Evolutionary conservation across 164 flowering plant species (phyloP), one percentile per base, ranked within the genome.

Genomic region (Vitis riparia): DNA sequence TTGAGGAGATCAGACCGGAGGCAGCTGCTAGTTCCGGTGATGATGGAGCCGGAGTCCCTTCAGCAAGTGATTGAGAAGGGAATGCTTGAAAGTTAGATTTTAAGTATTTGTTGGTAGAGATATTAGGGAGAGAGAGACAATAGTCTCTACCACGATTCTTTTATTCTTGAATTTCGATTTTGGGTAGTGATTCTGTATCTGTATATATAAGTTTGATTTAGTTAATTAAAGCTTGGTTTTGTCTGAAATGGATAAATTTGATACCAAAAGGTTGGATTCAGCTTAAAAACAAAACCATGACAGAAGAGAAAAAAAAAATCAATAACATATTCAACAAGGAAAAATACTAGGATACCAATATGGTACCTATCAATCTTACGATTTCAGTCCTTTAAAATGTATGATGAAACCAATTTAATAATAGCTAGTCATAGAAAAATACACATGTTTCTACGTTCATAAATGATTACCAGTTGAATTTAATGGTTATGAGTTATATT

Each of bases 151-250:
- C 4, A 29, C 6, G 13, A 78, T 78, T 78, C 75, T 74, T 78
- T 78, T 23, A 78, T 74, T 73, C 76, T 69, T 76, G 44, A 19
- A 62, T 27, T 23, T 67, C 60, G 23, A 32, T 66, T 67, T 66
- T 71, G 63, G 9, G 53, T 67, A 7, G 13, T 56, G 66, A 12
- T 50, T 37, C 23, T 57, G 5, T 14, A 48, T 59, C 60, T 68
- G 79, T 68, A 71, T 63, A 76, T 76, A 71, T 51, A 9, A 56
- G 65, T 44, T 29, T 51, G 59, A 52, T 58, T 64, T 5, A n/a
- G 4, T 51, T 50, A 37, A 47, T 51, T 53, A 32, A 3, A 15
- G 63, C n/a, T n/a, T 23, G 27, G 1, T 53, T 0, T 53, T 12
- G n/a, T 13, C 56, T 12, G 6, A 13, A 53, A n/a, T 13, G 7